phyloP scores from a whole-genome alignment of 768 basidiomycete species.

The Pholiota microspora region DNA sequence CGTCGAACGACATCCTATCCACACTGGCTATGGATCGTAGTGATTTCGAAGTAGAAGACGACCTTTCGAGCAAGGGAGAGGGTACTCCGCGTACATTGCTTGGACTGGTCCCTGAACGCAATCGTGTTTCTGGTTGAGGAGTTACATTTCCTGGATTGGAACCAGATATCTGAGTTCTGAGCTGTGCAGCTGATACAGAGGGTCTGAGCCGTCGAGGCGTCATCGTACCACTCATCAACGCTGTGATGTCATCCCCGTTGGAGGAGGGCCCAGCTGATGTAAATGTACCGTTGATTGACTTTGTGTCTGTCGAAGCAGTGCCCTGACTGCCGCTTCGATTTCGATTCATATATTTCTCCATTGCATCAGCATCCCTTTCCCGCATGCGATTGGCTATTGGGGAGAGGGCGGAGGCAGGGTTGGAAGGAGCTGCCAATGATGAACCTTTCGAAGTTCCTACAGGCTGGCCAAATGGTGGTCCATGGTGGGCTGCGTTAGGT shows the following conservation, averaged over 20 bases:
- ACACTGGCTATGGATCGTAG: slow-evolving; percentile 35
- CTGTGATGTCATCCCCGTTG: slow-evolving; percentile 53
- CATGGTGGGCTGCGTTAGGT: slow-evolving; percentile 26
- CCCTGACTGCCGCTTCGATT: slow-evolving; percentile 81
- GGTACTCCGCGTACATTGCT: slow-evolving; percentile 41
- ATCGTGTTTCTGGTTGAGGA: slow-evolving; percentile 47
- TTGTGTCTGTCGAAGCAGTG: slow-evolving; percentile 70
- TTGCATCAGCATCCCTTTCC: slow-evolving; percentile 83
- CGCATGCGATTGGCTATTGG: slow-evolving; percentile 80
- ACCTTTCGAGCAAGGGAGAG: slow-evolving; percentile 45
- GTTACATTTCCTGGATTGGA: slow-evolving; percentile 27
- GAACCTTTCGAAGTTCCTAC: slow-evolving; percentile 33
- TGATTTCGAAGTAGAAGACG: slow-evolving; percentile 58
- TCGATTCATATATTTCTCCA: slow-evolving; percentile 80
- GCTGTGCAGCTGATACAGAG: slow-evolving; percentile 76
- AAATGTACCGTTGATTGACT: slow-evolving; percentile 55
- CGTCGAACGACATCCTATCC: slow-evolving; percentile 39
- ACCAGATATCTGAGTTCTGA: slow-evolving; percentile 49
- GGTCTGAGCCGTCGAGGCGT: slow-evolving; percentile 66
- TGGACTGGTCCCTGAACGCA: slow-evolving; percentile 69
- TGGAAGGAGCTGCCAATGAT: slow-evolving; percentile 30
- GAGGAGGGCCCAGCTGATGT: slow-evolving; percentile 51
- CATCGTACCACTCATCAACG: slow-evolving; percentile 47
- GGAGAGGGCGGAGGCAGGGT: slow-evolving; percentile 53
- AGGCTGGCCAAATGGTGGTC: slow-evolving; percentile 28